phyloP scores from a whole-genome alignment of 2,329 filamentous ascomycete species.

The Fusarium subtropicale region DNA sequence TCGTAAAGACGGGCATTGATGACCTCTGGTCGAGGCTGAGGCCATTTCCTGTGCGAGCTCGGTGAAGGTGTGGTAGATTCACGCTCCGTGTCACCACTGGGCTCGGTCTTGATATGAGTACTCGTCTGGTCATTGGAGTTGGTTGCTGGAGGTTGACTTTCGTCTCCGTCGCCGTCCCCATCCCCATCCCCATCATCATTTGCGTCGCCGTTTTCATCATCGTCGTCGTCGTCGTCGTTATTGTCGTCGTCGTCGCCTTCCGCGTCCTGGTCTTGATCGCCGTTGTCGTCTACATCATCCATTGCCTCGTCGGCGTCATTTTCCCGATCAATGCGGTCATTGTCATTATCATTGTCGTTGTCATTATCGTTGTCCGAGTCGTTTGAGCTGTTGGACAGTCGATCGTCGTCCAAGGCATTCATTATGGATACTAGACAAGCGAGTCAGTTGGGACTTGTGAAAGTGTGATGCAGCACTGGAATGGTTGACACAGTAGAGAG shows the following conservation, averaged over 20 bases:
- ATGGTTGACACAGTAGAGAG: background rate
- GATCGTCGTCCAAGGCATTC: slow-evolving; percentile 41
- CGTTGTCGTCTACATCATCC: slow-evolving; percentile 61
- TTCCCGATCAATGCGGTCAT: slow-evolving; percentile 47
- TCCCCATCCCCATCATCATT: slow-evolving; percentile 51
- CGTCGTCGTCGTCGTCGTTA: slow-evolving; percentile 42
- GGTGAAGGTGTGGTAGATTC: slow-evolving; percentile 49
- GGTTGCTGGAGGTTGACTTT: slow-evolving; percentile 45
- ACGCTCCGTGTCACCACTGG: slow-evolving; percentile 37
- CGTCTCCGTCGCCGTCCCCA: slow-evolving; percentile 50
- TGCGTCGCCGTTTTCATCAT: slow-evolving; percentile 52
- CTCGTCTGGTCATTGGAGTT: slow-evolving; percentile 53
- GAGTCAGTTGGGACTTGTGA: background rate
- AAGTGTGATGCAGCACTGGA: background rate
- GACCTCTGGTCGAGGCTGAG: slow-evolving; percentile 79
- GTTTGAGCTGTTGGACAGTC: slow-evolving; percentile 41
- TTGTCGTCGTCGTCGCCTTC: slow-evolving; percentile 49
- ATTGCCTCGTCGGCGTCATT: slow-evolving; percentile 68
- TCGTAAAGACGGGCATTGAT: slow-evolving; percentile 86
- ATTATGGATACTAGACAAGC: slow-evolving; percentile 17
- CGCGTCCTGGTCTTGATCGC: slow-evolving; percentile 49
- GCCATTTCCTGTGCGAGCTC: slow-evolving; percentile 56
- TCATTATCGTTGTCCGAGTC: slow-evolving; percentile 50
- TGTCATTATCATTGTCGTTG: slow-evolving; percentile 65
- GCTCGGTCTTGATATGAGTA: slow-evolving; percentile 50